These are phyloP conservation scores for Knoxia roxburghii DNA, from an alignment of 257 asterid genomes.

Conservation along the genomic window DNA sequence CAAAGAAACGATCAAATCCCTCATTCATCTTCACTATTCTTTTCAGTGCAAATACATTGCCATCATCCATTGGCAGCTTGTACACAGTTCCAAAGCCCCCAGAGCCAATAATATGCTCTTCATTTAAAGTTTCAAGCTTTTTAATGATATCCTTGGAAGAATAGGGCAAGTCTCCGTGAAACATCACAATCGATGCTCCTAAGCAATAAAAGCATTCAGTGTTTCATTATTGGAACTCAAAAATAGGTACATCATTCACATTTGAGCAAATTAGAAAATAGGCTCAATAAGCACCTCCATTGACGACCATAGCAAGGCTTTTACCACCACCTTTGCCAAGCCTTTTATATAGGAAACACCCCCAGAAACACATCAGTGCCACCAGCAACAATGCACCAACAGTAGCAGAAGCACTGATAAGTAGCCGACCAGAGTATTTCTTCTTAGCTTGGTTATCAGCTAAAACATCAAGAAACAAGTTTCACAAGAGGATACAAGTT, in stretches of 20 bases:
- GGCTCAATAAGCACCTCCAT: conserved; percentile 58
- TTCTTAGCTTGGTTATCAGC: conserved; percentile 59
- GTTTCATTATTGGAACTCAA: conserved; percentile 9
- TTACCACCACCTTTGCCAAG: conserved; percentile 64
- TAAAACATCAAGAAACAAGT: conserved; percentile 25
- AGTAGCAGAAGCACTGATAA: conserved; percentile 87
- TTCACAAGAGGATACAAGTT: conserved; percentile 14
- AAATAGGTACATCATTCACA: conserved; percentile 1
- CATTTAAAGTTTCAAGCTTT: conserved; percentile 71
- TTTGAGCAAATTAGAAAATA: conserved; percentile 3
- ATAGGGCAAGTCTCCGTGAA: conserved; percentile 95
- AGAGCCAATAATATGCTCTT: conserved; percentile 77
- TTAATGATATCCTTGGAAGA: conserved; percentile 81
- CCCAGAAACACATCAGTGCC: conserved; percentile 97
- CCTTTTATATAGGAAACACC: conserved; percentile 78
- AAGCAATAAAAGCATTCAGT: conserved; percentile 13
- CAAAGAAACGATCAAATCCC: conserved; percentile 81
- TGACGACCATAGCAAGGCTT: conserved; percentile 72
- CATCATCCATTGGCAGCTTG: conserved; percentile 93
- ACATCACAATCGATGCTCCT: conserved; percentile 94
- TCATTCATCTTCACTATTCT: conserved; percentile 76
- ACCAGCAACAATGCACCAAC: conserved; percentile 88
- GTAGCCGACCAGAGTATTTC: conserved; percentile 71
- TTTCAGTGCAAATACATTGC: conserved; percentile 76
- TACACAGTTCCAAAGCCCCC: conserved; percentile 97